phyloP scores from a whole-genome alignment of 208 protist genomes.

The Trypanosoma theileri region DNA sequence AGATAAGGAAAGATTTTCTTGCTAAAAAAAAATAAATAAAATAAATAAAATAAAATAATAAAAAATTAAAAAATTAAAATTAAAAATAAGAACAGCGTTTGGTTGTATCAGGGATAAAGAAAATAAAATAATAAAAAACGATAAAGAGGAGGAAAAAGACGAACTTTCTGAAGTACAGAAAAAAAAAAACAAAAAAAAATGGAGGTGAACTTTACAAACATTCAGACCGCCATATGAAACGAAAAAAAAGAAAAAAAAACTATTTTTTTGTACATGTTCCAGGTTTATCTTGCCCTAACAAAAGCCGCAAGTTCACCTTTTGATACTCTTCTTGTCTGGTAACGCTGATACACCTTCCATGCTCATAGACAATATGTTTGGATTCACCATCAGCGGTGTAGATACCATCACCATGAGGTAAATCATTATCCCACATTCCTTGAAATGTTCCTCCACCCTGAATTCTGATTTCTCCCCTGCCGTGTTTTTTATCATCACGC shows the following conservation, averaged over 20 bases:
- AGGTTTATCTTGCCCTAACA: conserved; percentile 13
- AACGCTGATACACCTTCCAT: conserved; percentile 13
- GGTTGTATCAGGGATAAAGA: background rate
- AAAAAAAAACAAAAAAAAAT: background rate
- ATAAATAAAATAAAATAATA: conserved; percentile 10
- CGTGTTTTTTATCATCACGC: conserved; percentile 67
- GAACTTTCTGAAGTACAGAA: background rate
- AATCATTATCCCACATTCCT: conserved; percentile 56
- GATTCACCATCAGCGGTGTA: conserved; percentile 16
- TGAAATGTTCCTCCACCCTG: conserved; percentile 42
- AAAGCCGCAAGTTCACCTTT: conserved; percentile 22
- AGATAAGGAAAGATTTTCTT: background rate
- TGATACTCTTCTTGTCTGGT: conserved; percentile 15
- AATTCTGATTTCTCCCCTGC: conserved; percentile 54
- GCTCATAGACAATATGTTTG: conserved; percentile 17
- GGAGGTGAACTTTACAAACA: background rate
- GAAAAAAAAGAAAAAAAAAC: background rate
- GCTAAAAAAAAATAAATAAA: conserved; percentile 11
- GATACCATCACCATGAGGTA: conserved; percentile 55
- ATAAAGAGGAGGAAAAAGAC: background rate
- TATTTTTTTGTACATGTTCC: background rate
- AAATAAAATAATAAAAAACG: background rate
- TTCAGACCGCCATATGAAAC: background rate
- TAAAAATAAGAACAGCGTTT: background rate
- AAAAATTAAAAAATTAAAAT: background rate